Conservation (phyloP, 768 basidiomycete genomes). For the Pleurotus ostreatus region DNA sequence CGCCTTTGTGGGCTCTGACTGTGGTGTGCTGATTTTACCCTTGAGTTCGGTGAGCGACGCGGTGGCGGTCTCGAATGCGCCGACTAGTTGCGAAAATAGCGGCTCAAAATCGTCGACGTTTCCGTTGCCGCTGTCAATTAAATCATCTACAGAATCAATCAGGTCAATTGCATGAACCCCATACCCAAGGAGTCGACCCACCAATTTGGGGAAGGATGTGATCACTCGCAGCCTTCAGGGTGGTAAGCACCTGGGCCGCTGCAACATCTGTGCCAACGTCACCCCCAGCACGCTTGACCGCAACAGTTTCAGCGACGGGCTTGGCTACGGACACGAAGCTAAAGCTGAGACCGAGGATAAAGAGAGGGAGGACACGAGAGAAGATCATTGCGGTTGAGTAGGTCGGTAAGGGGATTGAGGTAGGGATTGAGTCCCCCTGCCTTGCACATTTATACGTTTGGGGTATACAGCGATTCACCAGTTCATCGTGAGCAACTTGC, state of each 20-base stretch:
- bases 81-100: conserved; percentile 17
- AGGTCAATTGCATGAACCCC: conserved; percentile 3
- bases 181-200: neutral
- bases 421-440: too few relatives aligned
- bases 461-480: too few relatives aligned
- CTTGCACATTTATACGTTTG: too few relatives aligned
- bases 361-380: neutral
- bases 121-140: conserved; percentile 10
- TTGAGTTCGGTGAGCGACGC: conserved; percentile 14
- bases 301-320: neutral
- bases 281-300: neutral
- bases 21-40: neutral
- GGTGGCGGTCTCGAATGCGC: conserved; percentile 18
- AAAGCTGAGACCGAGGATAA: neutral
- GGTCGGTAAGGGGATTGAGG: too few relatives aligned
- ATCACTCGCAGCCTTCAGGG: conserved; percentile 15
- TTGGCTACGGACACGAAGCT: neutral
- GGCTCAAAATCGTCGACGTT: conserved; percentile 16
- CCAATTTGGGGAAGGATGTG: conserved; percentile 19
- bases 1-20: conserved; percentile 20
- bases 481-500: too few relatives aligned
- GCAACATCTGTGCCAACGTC: conserved; percentile 11
- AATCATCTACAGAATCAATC: neutral
- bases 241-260: conserved; percentile 16
- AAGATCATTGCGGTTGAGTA: neutral